These are phyloP conservation scores for Talaromyces atroroseus DNA, from an alignment of 2,329 filamentous ascomycete genomes.

Conservation along the genomic window DNA sequence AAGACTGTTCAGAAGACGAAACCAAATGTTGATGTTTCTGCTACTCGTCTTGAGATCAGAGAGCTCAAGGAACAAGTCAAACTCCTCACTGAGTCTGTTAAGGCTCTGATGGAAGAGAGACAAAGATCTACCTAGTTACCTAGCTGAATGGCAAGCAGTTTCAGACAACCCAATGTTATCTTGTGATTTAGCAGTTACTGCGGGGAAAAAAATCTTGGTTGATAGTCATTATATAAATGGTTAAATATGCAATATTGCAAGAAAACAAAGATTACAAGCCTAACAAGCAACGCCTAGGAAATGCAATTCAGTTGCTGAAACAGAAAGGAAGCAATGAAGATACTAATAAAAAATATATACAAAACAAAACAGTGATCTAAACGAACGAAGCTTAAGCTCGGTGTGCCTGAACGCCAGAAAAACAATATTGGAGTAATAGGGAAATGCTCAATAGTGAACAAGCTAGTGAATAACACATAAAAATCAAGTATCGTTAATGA, in stretches of 20 bases:
- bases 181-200: neutral
- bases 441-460: neutral
- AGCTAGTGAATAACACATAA: neutral
- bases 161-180: neutral
- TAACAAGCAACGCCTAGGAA: neutral
- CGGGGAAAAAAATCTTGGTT: neutral
- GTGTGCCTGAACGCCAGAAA: neutral
- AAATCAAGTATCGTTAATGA: neutral
- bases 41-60: slow-evolving; percentile 60
- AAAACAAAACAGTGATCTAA: neutral
- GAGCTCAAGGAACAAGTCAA: slow-evolving; percentile 49
- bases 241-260: neutral
- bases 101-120: slow-evolving; percentile 45
- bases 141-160: neutral
- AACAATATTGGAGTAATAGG: neutral
- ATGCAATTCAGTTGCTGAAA: slow-evolving; percentile 1
- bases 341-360: neutral
- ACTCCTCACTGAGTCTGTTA: slow-evolving; percentile 59
- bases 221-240: neutral
- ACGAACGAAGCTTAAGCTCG: neutral
- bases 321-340: neutral
- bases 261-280: neutral
- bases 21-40: slow-evolving; percentile 77
- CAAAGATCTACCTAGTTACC: neutral
- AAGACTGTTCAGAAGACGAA: slow-evolving; percentile 70